phyloP scores from a whole-genome alignment of 108 stramenopile genomes.

The Cyclostephanos tholiformis region DNA sequence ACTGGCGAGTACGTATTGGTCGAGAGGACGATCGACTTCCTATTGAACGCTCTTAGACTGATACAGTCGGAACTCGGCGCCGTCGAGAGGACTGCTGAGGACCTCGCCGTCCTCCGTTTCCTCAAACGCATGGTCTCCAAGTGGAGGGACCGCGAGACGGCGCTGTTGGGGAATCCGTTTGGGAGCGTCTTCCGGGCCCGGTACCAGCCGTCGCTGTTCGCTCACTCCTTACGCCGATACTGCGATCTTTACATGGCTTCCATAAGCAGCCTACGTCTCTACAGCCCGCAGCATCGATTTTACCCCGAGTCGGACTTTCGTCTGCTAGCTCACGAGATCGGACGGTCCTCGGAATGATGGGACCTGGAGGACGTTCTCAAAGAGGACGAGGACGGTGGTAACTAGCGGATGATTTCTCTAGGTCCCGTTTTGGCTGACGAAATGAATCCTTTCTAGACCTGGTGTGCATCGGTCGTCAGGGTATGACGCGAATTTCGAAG shows the following conservation, averaged over 20 bases:
- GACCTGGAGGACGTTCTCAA: no score
- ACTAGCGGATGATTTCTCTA: no score
- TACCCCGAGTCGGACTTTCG: no score
- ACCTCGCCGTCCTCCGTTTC: conserved; percentile 64
- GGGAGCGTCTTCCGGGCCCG: conserved; percentile 86
- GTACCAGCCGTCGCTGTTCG: conserved; percentile 71
- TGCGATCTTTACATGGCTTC: conserved; percentile 60
- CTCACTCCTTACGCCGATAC: conserved; percentile 48
- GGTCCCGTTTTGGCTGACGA: no score
- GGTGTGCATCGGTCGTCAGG: no score
- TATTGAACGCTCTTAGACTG: conserved; percentile 65
- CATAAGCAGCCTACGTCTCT: no score
- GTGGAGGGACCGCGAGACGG: conserved; percentile 80
- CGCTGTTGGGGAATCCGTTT: conserved; percentile 80
- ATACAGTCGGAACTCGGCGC: conserved; percentile 70
- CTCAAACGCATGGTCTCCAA: conserved; percentile 74
- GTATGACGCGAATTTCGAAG: no score
- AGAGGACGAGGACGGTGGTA: no score
- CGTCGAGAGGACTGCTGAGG: conserved; percentile 55
- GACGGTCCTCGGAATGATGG: no score
- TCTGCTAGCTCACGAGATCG: no score
- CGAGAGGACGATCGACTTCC: conserved; percentile 72
- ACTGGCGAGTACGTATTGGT: conserved; percentile 57
- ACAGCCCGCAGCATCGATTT: no score
- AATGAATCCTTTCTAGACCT: no score